phyloP scores from a whole-genome alignment of 192 early-diverging fungal species.

The Backusella morwellensis region DNA sequence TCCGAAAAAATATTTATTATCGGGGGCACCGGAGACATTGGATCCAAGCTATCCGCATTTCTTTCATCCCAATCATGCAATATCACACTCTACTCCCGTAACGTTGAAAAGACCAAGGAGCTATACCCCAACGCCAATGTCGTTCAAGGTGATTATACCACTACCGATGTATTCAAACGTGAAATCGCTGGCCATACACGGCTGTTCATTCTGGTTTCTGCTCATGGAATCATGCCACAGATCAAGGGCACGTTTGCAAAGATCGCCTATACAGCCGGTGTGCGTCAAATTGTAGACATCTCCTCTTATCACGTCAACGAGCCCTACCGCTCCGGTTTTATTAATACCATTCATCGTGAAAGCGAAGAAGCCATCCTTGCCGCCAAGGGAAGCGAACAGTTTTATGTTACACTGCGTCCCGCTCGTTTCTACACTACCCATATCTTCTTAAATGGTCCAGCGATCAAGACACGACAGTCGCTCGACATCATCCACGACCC shows the following conservation, averaged over 20 bases:
- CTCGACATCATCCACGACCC: neutral
- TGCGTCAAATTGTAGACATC: conserved; percentile 26
- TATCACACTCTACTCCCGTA: conserved; percentile 6
- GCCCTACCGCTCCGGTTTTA: neutral
- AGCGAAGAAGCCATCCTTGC: neutral
- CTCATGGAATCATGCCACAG: neutral
- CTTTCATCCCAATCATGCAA: neutral
- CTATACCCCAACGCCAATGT: conserved; percentile 10
- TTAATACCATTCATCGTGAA: neutral
- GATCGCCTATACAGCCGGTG: conserved; percentile 16
- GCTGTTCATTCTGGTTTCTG: conserved; percentile 8
- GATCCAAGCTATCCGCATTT: neutral
- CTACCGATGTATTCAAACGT: neutral
- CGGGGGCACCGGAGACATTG: conserved; percentile 23
- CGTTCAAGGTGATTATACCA: conserved; percentile 13
- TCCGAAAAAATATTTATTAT: conserved; percentile 17
- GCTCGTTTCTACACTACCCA: neutral
- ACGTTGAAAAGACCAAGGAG: neutral
- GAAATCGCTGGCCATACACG: conserved; percentile 13
- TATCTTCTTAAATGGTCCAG: neutral
- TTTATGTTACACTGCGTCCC: conserved; percentile 18
- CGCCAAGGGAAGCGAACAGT: neutral
- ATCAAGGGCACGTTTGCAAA: conserved; percentile 4
- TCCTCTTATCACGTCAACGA: conserved; percentile 1
- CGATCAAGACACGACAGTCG: neutral